Conservation (phyloP, 2,329 filamentous ascomycete genomes). For the Calonectria naviculata region DNA sequence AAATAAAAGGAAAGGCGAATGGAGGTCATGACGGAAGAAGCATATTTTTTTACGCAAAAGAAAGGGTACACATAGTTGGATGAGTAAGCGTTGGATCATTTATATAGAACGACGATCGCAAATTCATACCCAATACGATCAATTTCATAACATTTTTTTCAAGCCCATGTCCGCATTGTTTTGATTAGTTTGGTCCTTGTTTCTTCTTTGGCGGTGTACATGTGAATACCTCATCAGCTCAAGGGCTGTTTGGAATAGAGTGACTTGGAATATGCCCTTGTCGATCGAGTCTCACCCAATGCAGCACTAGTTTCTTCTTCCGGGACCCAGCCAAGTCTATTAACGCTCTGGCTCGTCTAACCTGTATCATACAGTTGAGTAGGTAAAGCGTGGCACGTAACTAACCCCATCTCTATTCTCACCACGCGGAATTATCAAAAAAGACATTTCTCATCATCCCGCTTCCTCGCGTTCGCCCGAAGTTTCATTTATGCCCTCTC, state of each 20-base stretch:
- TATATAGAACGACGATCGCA: constrained; percentile 9
- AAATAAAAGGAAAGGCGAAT: neutral
- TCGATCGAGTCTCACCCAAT: neutral
- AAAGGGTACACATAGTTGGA: constrained; percentile 14
- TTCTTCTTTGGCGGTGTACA: neutral
- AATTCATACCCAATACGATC: constrained; percentile 14
- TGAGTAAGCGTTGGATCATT: constrained; percentile 11
- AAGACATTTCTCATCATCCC: constrained; percentile 3
- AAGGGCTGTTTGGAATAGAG: neutral
- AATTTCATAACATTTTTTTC: neutral
- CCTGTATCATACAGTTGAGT: constrained; percentile 45
- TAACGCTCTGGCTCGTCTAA: constrained; percentile 43
- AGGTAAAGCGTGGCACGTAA: constrained; percentile 32
- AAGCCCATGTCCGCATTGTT: neutral
- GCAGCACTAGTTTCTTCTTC: constrained; percentile 17
- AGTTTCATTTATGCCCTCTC: constrained; percentile 77
- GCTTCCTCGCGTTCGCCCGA: constrained; percentile 2
- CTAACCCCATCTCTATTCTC: constrained; percentile 19
- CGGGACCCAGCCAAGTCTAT: constrained; percentile 36
- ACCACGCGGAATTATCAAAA: constrained; percentile 27
- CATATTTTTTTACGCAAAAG: constrained; percentile 6
- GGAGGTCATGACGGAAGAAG: neutral
- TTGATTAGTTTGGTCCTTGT: neutral
- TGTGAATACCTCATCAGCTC: neutral
- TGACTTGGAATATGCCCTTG: neutral